Base-by-base conservation (phyloP, 2,329 filamentous ascomycete genomes). In the Colletotrichum sp. region DNA sequence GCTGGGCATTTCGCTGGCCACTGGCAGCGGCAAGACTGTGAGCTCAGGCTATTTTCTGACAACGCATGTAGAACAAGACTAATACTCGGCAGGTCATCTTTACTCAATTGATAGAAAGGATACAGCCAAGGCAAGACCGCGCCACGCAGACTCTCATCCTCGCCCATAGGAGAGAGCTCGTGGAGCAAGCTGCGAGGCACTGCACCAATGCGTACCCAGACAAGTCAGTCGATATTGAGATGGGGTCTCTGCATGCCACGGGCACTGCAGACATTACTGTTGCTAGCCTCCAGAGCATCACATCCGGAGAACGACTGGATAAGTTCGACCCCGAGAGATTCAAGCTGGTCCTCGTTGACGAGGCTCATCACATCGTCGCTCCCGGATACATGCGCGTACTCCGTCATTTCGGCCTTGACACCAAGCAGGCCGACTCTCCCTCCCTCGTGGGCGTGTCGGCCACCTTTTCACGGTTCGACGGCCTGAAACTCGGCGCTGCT, bases 361-460 rank as follows among this genome's bases (percentile, higher is more conserved):
- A 99, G 85, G 97, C 96, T 6, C 97, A 99, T 83, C 97, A 99
- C 84, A 98, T 99, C 69, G 96, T 98, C 60, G 95, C 97, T 1
- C 89, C 92, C 3, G 92, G 93, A 9, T 99, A 99, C 81, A 88
- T 98, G 77, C 89, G 90, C 57, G 90, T 93, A 1, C 87, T 99
- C 64, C 87, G 90, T n/a, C 92, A 99, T 83, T 98, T 99, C 83
- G 92, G 93, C 0, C 89, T 98, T 21, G 80, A 82, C 34, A 57
- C 76, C 24, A 88, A 86, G 78, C 84, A 79, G 72, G 55, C 71
- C 8, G 84, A 82, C 63, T 84, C 82, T 1, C 93, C 95, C 0
- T 90, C 92, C 21, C 87, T 99, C 16, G 93, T 99, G 15, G 97
- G 97, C 7, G 96, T 99, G 5, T 98, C 96, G 12, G 97, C 97